Evolutionary conservation across 2,329 filamentous ascomycete species (phyloP), one percentile per base, ranked within the genome.

Genomic region (Beauveria pseudobassiana): DNA sequence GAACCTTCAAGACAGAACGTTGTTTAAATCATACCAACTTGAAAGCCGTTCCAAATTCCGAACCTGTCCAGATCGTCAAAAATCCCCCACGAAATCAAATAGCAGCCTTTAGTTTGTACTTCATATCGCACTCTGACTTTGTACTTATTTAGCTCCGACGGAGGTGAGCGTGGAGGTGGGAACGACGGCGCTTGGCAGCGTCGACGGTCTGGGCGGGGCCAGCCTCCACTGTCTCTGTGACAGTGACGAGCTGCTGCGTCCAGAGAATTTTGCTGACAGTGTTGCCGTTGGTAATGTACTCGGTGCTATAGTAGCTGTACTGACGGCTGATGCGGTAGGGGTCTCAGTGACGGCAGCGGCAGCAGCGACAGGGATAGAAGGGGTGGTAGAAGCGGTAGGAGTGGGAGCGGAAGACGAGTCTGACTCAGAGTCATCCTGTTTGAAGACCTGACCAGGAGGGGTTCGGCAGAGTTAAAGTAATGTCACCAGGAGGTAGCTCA

Each of bases 241-340:
- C 80, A 57, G 79, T 84, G 30, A 85, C 77, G 5, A 79, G 68
- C 51, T 82, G 77, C 72, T 86, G 77, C 58, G 82, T 79, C 79
- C 82, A 84, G 14, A 85, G 70, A 24, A 87, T 78, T 73, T 86
- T 80, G 64, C 77, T 77, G 14, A 87, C 80, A 7, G 78, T 66
- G 50, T 77, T 75, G 57, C 78, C 78, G 9, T 74, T 73, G 20
- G 83, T 86, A 52, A 80, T 64, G 64, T 77, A 85, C 65, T 84
- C 72, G 5, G 83, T 87, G 70, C 79, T 82, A 64, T 65, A 77
- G 65, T 66, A 72, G 62, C 67, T 73, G 59, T 72, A 7, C 28
- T 34, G 34, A 46, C 7, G 7, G 46, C 20, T 14, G 34, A 12
- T 10, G 34, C 67, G 62, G 76, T 76, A 18, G 70, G 68, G 22